Evolutionary conservation across 1,139 yeast species (phyloP).

Genomic region (Hyphopichia wangnamkhiaoensis): DNA sequence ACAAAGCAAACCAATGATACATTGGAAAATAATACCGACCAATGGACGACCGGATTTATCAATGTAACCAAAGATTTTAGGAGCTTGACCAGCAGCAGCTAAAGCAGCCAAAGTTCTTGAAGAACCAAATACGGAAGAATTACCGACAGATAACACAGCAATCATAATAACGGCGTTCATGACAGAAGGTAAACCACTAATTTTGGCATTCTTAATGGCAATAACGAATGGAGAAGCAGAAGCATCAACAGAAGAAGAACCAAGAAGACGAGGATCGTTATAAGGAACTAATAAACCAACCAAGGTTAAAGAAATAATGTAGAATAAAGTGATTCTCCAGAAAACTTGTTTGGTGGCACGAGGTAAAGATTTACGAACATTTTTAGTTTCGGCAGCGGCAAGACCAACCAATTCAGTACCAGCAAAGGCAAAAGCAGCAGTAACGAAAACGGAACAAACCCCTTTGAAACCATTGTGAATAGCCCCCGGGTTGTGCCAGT

Average conservation of each 20-base stretch:
- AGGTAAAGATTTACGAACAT: slow-evolving; percentile 34
- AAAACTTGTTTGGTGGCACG: slow-evolving; percentile 37
- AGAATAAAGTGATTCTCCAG: slow-evolving; percentile 34
- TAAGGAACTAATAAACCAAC: slow-evolving; percentile 35
- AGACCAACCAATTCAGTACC: slow-evolving; percentile 34
- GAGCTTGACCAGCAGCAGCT: slow-evolving; percentile 37
- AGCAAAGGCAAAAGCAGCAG: slow-evolving; percentile 28
- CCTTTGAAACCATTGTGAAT: slow-evolving; percentile 29
- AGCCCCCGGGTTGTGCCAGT: slow-evolving; percentile 38
- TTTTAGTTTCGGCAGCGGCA: slow-evolving; percentile 35
- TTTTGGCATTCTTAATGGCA: slow-evolving; percentile 34
- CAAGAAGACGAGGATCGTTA: slow-evolving; percentile 19
- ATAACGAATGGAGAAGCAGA: slow-evolving; percentile 44
- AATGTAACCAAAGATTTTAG: slow-evolving; percentile 28
- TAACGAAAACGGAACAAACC: slow-evolving; percentile 23
- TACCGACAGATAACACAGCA: slow-evolving; percentile 35
- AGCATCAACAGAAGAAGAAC: slow-evolving; percentile 17
- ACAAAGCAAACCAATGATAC: slow-evolving; percentile 29
- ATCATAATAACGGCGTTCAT: slow-evolving; percentile 34
- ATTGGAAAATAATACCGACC: slow-evolving; percentile 27
- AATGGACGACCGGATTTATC: slow-evolving; percentile 38
- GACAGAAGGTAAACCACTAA: slow-evolving; percentile 33
- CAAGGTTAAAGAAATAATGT: slow-evolving; percentile 29
- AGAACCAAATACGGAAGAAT: slow-evolving; percentile 38
- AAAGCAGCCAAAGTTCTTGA: slow-evolving; percentile 36